A percentile compares a stretch with the other conserved stretches of the same genome.
These are phyloP conservation scores for Hawksworthiomyces lignivorus DNA, from an alignment of 2,329 filamentous ascomycete genomes.

Conservation along the genomic window DNA sequence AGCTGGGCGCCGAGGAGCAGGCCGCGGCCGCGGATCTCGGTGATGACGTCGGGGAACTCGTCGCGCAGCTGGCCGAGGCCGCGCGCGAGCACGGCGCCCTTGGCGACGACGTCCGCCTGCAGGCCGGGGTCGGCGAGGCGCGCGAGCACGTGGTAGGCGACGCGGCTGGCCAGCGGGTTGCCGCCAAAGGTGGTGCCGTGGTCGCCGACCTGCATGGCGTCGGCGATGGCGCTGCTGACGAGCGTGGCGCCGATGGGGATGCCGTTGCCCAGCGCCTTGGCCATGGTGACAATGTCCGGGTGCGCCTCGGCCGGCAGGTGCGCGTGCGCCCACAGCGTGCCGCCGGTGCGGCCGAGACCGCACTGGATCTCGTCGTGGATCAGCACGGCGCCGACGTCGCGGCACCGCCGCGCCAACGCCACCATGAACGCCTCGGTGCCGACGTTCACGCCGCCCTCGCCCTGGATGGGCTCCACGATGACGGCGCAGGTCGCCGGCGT, in stretches of 20 bases:
- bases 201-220: slow-evolving; percentile 60
- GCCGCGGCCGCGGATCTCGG: slow-evolving; percentile 74
- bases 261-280: slow-evolving; percentile 93
- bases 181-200: slow-evolving; percentile 93
- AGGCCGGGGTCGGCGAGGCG: slow-evolving; percentile 65
- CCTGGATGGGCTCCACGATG: slow-evolving; percentile 94
- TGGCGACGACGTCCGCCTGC: slow-evolving; percentile 60
- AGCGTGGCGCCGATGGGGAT: slow-evolving; percentile 86
- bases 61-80: slow-evolving; percentile 40
- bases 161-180: slow-evolving; percentile 75
- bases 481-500: slow-evolving; percentile 86
- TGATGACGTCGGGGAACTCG: slow-evolving; percentile 59
- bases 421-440: slow-evolving; percentile 76
- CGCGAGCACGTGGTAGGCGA: slow-evolving; percentile 79
- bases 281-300: slow-evolving; percentile 87
- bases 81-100: slow-evolving; percentile 44
- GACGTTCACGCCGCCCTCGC: slow-evolving; percentile 85
- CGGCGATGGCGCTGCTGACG: slow-evolving; percentile 52
- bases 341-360: slow-evolving; percentile 72
- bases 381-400: slow-evolving; percentile 78
- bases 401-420: slow-evolving; percentile 76
- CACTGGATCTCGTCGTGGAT: slow-evolving; percentile 98
- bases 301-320: slow-evolving; percentile 70
- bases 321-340: slow-evolving; percentile 81
- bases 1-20: slow-evolving; percentile 85